Conservation (phyloP, 805 yeast species). For the Candida vaughaniae region DNA sequence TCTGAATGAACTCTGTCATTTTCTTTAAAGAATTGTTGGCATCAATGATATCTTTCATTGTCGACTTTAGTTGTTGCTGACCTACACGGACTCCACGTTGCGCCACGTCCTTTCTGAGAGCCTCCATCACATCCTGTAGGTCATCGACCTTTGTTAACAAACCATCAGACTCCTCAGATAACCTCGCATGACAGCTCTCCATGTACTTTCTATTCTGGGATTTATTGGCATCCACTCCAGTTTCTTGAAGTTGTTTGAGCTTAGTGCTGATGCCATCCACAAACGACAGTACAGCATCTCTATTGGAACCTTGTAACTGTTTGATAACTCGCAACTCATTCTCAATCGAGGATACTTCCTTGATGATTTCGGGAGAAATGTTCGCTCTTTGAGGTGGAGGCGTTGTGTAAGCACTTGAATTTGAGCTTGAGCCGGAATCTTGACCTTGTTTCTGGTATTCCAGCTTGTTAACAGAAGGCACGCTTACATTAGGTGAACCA, state of each 20-base stretch:
- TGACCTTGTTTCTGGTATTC: too few relatives aligned
- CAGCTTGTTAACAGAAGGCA: neutral
- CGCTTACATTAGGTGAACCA: neutral
- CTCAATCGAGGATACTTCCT: constrained; percentile 23
- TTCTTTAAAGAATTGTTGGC: constrained; percentile 53
- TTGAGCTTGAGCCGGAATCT: neutral
- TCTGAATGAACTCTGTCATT: constrained; percentile 59
- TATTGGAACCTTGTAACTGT: constrained; percentile 51
- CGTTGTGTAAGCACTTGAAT: neutral
- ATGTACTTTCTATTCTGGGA: constrained; percentile 56
- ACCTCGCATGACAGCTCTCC: constrained; percentile 68
- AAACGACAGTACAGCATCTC: constrained; percentile 39
- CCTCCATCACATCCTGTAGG: constrained; percentile 87
- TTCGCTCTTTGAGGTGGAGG: neutral
- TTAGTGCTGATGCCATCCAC: constrained; percentile 45
- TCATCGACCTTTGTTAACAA: constrained; percentile 83
- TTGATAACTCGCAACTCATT: constrained; percentile 59
- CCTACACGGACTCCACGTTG: constrained; percentile 84
- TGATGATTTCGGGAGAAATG: constrained; percentile 3
- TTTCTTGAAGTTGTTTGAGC: constrained; percentile 51
- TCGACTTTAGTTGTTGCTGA: constrained; percentile 64
- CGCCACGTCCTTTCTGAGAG: constrained; percentile 86
- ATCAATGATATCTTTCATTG: constrained; percentile 59
- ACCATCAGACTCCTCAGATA: constrained; percentile 74
- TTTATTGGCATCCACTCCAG: constrained; percentile 38